phyloP scores from a whole-genome alignment of 2,329 filamentous ascomycete genomes.

The Xylariales sp. region DNA sequence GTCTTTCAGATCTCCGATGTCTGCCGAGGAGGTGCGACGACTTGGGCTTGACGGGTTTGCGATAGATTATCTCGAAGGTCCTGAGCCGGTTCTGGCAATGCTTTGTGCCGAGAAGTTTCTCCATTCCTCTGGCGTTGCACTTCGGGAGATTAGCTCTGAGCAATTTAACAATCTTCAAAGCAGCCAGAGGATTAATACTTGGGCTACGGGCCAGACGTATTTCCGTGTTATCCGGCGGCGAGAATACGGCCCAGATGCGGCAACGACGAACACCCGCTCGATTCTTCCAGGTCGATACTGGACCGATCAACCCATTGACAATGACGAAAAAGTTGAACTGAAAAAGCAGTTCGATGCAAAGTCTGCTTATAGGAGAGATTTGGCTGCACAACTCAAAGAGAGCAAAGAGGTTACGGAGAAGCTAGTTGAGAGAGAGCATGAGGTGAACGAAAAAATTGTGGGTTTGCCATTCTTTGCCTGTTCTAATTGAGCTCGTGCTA shows the following conservation, averaged over 20 bases:
- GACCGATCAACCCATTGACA: slow-evolving; percentile 73
- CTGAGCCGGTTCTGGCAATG: slow-evolving; percentile 80
- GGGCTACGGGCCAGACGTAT: slow-evolving; percentile 61
- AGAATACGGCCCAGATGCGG: slow-evolving; percentile 75
- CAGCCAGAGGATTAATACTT: slow-evolving; percentile 56
- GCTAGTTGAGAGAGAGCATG: slow-evolving; percentile 33
- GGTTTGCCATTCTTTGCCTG: slow-evolving; percentile 16
- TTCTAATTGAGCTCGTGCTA: background rate
- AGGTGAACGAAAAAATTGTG: slow-evolving; percentile 43
- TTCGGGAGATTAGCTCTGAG: slow-evolving; percentile 58
- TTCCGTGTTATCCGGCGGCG: slow-evolving; percentile 66
- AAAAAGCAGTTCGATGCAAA: slow-evolving; percentile 46
- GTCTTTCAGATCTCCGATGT: slow-evolving; percentile 50
- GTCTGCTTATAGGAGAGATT: slow-evolving; percentile 24
- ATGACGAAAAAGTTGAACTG: slow-evolving; percentile 57
- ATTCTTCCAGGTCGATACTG: slow-evolving; percentile 64
- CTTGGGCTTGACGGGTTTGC: slow-evolving; percentile 77
- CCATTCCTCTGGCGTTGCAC: slow-evolving; percentile 62
- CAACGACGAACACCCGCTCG: slow-evolving; percentile 62
- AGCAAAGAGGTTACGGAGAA: too few species aligned
- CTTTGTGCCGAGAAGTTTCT: slow-evolving; percentile 71
- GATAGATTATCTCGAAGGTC: slow-evolving; percentile 74
- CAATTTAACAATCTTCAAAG: slow-evolving; percentile 64
- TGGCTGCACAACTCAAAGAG: slow-evolving; percentile 29
- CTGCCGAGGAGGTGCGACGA: slow-evolving; percentile 46